Base-by-base conservation (phyloP, 345 rosid species). In the Physaria fendleri region DNA sequence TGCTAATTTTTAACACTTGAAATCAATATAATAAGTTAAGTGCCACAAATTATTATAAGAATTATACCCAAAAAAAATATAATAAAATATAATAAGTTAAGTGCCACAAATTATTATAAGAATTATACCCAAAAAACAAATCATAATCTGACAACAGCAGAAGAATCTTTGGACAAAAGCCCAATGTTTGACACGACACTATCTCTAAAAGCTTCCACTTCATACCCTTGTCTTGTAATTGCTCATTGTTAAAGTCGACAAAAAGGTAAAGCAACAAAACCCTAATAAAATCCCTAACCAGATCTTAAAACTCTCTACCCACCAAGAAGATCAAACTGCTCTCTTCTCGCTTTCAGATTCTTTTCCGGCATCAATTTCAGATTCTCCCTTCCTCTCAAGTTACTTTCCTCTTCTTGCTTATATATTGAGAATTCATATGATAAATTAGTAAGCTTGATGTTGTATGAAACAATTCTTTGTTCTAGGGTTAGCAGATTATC, bases 181-280 rank as follows among this genome's bases (percentile, higher is more conserved):
- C 59, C 65, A 67, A 45, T 53, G 59, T 2, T 49, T 11, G 72
- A 67, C 72, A 67, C 65, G 65, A 58, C 60, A 67, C 17, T 10
- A 50, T 11, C 58, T 59, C 33, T 67, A 5, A 32, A 42, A 32
- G 72, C 46, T 50, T 58, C 65, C 72, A 67, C 72, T 67, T 32
- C 32, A 58, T 50, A 12, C 40, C 16, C 24, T 58, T 24, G 65
- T 58, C 59, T 67, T 15, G 18, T 24, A 58, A 32, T 49, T 66
- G 59, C 8, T 40, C 59, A 16, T 57, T 49, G 51, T 66, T 58
- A 66, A 59, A 67, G 71, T 49, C 59, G 59, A 17, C n/a, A 44
- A 64, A 64, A 37, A 20, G 40, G 30, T 5, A 27, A 58, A 41
- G 27, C 65, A 40, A 21, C 65, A 58, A 58, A 67, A 41, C 65